Evolutionary conservation across 306 rosid species (phyloP), one percentile per base, ranked within the genome.

Genomic region (Pyrus bretschneideri): DNA sequence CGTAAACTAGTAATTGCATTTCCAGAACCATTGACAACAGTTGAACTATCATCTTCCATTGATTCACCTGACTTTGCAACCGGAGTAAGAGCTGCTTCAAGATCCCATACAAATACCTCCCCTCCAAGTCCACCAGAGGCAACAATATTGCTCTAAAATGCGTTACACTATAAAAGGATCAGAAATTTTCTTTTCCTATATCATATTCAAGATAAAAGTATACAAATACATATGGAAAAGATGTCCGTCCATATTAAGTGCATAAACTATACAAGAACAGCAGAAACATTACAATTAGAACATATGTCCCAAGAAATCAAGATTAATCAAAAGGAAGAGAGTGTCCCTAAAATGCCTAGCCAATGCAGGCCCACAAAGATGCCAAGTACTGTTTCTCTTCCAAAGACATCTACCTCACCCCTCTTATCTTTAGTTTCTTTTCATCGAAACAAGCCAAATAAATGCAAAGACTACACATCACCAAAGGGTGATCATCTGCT

Each of bases 41-140:
- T 91, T 63, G 91, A 88, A 79, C 87, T 77, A 78, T 91, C 97
- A 29, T 96, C 99, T 75, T 81, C 96, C 77, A 75, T 79, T 77
- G 89, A 83, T 81, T 96, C 97, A 63, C 85, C 85, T 75, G 89
- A 51, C 92, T 91, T 93, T 44, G 89, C 82, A 78, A 71, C 77
- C 54, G 97, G 93, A 75, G 89, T 77, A 22, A 89, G 85, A 1
- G 99, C 96, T 77, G 96, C 96, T 80, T 92, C 99, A 38, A 96
- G 78, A 87, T 96, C 99, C 99, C 99, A 96, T 82, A 96, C 73
- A 80, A 96, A 96, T 78, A 96, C 99, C 90, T 96, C 99, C 89
- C 97, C 99, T 14, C 99, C 99, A 86, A 96, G 98, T 84, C 99
- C 99, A 63, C 98, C 99, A 77, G 99, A 96, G 84, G 99, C 99